Evolutionary conservation across 2,329 filamentous ascomycete genomes (phyloP), one percentile per base, ranked within the genome.

Genomic region (Paraphoma chrysanthemicola): DNA sequence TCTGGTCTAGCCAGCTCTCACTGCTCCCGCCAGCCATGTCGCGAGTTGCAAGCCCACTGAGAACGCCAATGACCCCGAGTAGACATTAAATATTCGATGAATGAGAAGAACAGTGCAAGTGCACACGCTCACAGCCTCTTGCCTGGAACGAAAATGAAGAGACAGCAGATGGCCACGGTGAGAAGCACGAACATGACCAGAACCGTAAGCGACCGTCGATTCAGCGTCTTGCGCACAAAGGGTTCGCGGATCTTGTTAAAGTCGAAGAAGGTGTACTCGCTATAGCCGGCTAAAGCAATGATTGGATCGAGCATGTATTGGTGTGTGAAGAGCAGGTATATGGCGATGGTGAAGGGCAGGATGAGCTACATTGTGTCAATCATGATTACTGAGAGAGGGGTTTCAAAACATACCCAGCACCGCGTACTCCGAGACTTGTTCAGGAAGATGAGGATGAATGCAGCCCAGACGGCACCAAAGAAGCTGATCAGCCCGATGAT

Each of bases 101-200:
- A 50, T 48, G 49, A 42, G 49, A 42, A 41, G 44, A 30, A 53
- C 52, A 43, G 42, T n/a, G 36, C 18, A 23, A 23, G 47, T 45
- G 23, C 16, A 17, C 36, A 17, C 41, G 12, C 39, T 54, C 45
- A 95, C 44, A 96, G 83, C 59, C 90, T 83, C 75, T 91, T 96
- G 52, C 95, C 94, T 1, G 95, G 95, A 4, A 99, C 95, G 56
- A 99, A 89, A 67, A 97, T 93, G 80, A 99, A 99, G 28, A 99
- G 82, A 55, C 95, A 85, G 69, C 91, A 92, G 12, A 98, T 80
- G n/a, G 88, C 91, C 3, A 91, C 88, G 62, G 94, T 91, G 52
- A 96, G 83, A 31, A 96, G 75, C 29, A 89, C 75, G 30, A 93
- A 93, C 59, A 95, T 85, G 8, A 86, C 81, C 12, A 97, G 80